Conservation (phyloP, 192 early-diverging fungal species). For the Phycomyces blakesleeanus region DNA sequence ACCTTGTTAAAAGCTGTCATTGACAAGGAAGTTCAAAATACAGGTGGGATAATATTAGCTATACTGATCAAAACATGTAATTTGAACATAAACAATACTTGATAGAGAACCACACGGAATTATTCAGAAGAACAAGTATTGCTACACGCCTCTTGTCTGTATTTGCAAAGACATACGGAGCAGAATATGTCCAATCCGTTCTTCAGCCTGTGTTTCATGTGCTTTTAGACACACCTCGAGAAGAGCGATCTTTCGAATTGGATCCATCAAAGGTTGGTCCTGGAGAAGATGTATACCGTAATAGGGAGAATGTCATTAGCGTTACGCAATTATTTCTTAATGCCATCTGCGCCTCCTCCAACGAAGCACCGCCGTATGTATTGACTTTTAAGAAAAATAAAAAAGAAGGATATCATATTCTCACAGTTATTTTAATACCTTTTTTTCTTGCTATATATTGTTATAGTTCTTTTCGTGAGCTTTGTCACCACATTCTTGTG, state of each 20-base stretch:
- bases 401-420: not conserved
- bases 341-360: conserved; percentile 71
- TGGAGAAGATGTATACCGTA: conserved; percentile 64
- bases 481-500: conserved; percentile 76
- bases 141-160: conserved; percentile 83
- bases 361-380: conserved; percentile 58
- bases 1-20: conserved; percentile 77
- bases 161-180: conserved; percentile 78
- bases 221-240: conserved; percentile 56
- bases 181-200: conserved; percentile 76
- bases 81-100: not conserved
- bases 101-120: conserved; percentile 63
- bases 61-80: not conserved
- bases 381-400: not conserved
- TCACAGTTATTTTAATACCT: not conserved
- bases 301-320: conserved; percentile 74
- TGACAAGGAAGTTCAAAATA: conserved; percentile 81
- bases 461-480: conserved; percentile 63
- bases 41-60: conserved; percentile 38
- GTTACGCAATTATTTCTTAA: conserved; percentile 79
- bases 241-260: conserved; percentile 84
- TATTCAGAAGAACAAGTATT: conserved; percentile 92
- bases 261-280: conserved; percentile 74
- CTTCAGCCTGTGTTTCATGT: conserved; percentile 76
- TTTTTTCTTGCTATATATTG: too few relatives aligned